Evolutionary conservation across 1,139 yeast genomes (phyloP), one percentile per base, ranked within the genome.

Genomic region (Scheffersomyces titani): DNA sequence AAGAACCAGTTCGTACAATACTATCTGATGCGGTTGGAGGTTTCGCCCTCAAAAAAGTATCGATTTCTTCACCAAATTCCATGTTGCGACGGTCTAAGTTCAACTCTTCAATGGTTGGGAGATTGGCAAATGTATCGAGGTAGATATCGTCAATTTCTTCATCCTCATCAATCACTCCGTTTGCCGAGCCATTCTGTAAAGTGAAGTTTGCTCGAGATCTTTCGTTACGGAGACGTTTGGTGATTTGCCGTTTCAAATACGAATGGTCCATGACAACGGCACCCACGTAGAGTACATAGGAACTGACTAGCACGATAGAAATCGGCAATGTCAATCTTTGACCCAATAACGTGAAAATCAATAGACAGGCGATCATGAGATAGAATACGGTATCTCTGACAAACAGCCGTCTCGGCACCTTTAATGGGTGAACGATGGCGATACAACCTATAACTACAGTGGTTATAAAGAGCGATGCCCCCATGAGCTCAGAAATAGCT

Each of bases 401-500:
- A 62, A 88, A 88, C 46, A 80, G 72, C 40, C 67, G 63, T 49
- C 68, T 68, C 7, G 85, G 78, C 3, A 90, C 89, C 55, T 78
- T 71, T 67, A 90, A 89, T 0, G 96, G 94, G 51, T 81, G 77
- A 0, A 87, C 73, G 1, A 91, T 72, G 0, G 90, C 90, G 85
- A 91, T 87, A 1, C 87, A 71, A 0, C 97, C 97, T 22, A 89
- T 79, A 3, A 91, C 92, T 2, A 89, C 86, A 3, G 93, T 84
- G 13, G 88, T 78, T n/a, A 90, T 87, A 64, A 92, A 89, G 47
- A 87, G 80, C 0, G 94, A 90, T 3, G 97, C 93, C 0, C 99
- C 98, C 44, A 92, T 72, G 47, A 93, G 76, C 70, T 93, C 98
- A 1, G 98, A 96, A 5, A 94, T 74, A 0, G 98, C 98, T 68